phyloP scores from a whole-genome alignment of 2,329 filamentous ascomycete species.

The Podosphaera fusca region DNA sequence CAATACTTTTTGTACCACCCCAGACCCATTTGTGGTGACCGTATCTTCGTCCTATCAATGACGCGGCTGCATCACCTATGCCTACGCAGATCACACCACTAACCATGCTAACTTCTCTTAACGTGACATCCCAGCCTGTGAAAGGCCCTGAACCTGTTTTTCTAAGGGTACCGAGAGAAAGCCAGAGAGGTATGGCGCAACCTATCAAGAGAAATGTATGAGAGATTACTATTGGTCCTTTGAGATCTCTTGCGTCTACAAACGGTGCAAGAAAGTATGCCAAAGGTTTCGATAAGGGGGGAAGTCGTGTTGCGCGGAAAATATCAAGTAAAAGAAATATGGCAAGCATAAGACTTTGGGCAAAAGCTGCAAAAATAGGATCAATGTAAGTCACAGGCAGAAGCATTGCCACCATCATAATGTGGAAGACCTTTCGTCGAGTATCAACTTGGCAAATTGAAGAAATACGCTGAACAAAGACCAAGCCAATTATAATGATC shows the following conservation, averaged over 20 bases:
- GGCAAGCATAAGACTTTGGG: constrained; percentile 55
- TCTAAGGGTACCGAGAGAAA: constrained; percentile 49
- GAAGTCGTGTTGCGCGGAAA: constrained; percentile 72
- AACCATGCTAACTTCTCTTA: constrained; percentile 69
- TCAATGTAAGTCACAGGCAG: constrained; percentile 72
- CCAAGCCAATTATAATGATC: constrained; percentile 48
- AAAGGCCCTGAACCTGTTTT: constrained; percentile 32
- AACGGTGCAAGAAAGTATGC: constrained; percentile 78
- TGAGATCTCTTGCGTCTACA: constrained; percentile 78
- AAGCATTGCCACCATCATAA: constrained; percentile 94
- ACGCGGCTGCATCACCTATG: constrained; percentile 82
- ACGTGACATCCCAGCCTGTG: constrained; percentile 50
- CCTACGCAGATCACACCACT: constrained; percentile 85
- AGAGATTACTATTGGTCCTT: constrained; percentile 82
- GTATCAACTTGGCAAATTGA: constrained; percentile 79
- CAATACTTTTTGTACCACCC: constrained; percentile 87
- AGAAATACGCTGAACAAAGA: constrained; percentile 51
- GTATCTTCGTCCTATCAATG: constrained; percentile 66
- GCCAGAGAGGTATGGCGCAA: constrained; percentile 85
- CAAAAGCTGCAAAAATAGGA: constrained; percentile 59
- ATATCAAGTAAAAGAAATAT: constrained; percentile 78
- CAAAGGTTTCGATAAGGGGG: constrained; percentile 67
- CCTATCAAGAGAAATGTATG: constrained; percentile 92
- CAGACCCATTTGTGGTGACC: constrained; percentile 84
- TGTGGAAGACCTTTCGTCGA: constrained; percentile 88